phyloP scores from a whole-genome alignment of 768 basidiomycete genomes.

The Lepiota venenata region DNA sequence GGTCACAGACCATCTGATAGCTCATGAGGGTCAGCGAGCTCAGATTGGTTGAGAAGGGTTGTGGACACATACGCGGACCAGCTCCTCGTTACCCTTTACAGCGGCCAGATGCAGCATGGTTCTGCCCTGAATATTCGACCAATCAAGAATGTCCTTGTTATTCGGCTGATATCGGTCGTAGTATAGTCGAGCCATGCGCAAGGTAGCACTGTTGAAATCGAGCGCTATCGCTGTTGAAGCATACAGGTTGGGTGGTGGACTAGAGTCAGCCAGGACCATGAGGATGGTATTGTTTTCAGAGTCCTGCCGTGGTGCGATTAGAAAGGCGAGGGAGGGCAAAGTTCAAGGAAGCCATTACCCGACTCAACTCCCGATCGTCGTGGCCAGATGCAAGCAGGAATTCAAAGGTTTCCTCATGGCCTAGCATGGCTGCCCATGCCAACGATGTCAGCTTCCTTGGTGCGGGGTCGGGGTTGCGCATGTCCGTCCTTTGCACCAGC shows the following conservation, averaged over 20 bases:
- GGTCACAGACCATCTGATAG: constrained; percentile 81
- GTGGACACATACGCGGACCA: constrained; percentile 65
- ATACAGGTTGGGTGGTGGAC: constrained; percentile 49
- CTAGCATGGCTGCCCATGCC: constrained; percentile 88
- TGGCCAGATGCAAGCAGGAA: constrained; percentile 83
- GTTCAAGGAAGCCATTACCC: constrained; percentile 45
- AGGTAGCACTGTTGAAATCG: constrained; percentile 66
- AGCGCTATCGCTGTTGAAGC: constrained; percentile 43
- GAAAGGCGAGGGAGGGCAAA: background rate
- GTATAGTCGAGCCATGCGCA: constrained; percentile 87
- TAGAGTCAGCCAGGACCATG: constrained; percentile 86
- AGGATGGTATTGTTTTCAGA: constrained; percentile 91
- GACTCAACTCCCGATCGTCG: constrained; percentile 90
- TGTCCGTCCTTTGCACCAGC: constrained; percentile 80
- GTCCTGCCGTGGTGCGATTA: constrained; percentile 50
- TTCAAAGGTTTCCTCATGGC: constrained; percentile 91
- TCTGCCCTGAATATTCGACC: constrained; percentile 88
- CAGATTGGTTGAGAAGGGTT: background rate
- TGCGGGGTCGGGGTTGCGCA: constrained; percentile 85
- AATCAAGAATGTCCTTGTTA: constrained; percentile 51
- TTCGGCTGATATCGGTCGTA: constrained; percentile 84
- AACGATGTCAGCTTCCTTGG: constrained; percentile 79
- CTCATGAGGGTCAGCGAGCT: background rate
- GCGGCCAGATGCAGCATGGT: constrained; percentile 89
- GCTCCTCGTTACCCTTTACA: constrained; percentile 84